phyloP scores from a whole-genome alignment of 139 green algal genomes.

The Ettlia oleoabundans region DNA sequence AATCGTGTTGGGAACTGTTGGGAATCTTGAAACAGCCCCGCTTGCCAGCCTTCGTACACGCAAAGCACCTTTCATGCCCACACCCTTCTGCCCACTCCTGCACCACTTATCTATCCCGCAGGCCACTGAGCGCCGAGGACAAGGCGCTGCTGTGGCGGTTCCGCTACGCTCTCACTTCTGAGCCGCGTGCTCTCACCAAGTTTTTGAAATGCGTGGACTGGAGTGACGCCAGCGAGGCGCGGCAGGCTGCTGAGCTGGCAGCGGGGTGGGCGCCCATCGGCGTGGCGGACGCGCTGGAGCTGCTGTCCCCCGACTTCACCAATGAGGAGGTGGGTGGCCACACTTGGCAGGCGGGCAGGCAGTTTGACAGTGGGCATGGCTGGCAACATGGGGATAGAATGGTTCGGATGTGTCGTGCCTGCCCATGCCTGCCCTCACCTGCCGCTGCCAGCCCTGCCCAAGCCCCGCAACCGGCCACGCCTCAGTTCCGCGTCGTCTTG shows the following conservation, averaged over 20 bases:
- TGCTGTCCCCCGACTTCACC: conserved; percentile 91
- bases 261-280: conserved; percentile 82
- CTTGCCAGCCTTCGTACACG: too few species aligned
- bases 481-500: too few species aligned
- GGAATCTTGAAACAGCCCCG: too few species aligned
- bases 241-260: conserved; percentile 87
- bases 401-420: too few species aligned
- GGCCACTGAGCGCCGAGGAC: conserved; percentile 67
- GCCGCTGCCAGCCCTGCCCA: too few species aligned
- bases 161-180: conserved; percentile 75
- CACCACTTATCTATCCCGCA: conserved; percentile 40
- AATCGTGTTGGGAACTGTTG: too few species aligned
- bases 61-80: background rate
- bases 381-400: too few species aligned
- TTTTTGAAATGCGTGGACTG: conserved; percentile 88
- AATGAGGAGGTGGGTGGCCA: conserved; percentile 66
- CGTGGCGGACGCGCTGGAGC: conserved; percentile 90
- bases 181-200: conserved; percentile 80
- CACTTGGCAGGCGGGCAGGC: too few species aligned
- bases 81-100: background rate
- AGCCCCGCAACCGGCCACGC: too few species aligned
- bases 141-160: conserved; percentile 89
- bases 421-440: too few species aligned
- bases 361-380: too few species aligned
- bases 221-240: conserved; percentile 82